Conservation (phyloP, 345 rosid species). For the Eucalyptus rudis region DNA sequence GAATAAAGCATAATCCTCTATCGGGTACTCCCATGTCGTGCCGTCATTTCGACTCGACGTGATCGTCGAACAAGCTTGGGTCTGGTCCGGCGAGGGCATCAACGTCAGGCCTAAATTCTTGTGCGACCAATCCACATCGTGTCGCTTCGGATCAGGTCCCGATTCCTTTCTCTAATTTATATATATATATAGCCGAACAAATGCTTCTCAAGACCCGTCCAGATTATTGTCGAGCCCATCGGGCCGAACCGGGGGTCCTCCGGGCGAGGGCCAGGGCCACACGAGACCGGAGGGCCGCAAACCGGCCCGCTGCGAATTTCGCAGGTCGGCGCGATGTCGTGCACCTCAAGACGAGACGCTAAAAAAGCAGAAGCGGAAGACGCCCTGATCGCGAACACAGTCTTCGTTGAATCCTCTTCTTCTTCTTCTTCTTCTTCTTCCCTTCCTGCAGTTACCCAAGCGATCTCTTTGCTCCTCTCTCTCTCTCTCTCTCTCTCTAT, state of each 20-base stretch:
- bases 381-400: background rate
- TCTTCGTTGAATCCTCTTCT: background rate
- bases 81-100: background rate
- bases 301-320: background rate
- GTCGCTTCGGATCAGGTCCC: background rate
- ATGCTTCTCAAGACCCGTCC: background rate
- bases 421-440: background rate
- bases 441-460: constrained; percentile 55
- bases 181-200: too few relatives aligned
- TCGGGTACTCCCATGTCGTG: background rate
- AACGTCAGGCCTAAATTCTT: background rate
- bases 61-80: background rate
- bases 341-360: background rate
- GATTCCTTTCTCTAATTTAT: background rate
- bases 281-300: background rate
- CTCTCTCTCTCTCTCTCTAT: too few relatives aligned
- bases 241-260: background rate
- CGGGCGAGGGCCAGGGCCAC: background rate
- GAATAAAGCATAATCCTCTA: background rate
- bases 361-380: background rate
- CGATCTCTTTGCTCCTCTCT: background rate
- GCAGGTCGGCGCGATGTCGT: background rate
- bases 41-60: background rate
- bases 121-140: background rate
- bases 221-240: background rate